Conservation (phyloP, 2,329 filamentous ascomycete genomes). For the Cladosporium colombiae region DNA sequence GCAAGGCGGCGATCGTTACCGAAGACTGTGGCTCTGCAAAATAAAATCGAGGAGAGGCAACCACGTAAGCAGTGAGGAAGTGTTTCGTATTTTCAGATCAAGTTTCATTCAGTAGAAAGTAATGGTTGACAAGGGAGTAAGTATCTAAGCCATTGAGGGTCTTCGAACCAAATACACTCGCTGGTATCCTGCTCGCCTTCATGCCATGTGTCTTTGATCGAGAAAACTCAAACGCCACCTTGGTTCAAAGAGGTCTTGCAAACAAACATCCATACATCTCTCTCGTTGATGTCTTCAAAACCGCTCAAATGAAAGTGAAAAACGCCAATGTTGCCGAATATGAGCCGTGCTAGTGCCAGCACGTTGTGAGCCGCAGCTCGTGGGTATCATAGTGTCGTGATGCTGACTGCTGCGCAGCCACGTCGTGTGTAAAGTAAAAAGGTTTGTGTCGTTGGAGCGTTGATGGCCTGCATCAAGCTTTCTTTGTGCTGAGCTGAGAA, state of each 20-base stretch:
- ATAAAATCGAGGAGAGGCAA: too few species aligned
- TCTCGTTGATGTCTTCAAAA: background rate
- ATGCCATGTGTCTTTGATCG: background rate
- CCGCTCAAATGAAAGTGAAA: background rate
- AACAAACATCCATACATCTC: background rate
- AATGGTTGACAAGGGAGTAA: background rate
- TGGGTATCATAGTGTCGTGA: conserved; percentile 3
- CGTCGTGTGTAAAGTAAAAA: background rate
- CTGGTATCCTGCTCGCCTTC: background rate
- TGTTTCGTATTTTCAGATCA: background rate
- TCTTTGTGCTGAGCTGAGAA: background rate
- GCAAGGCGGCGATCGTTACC: too few species aligned
- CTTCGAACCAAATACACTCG: background rate
- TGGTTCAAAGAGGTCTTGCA: background rate
- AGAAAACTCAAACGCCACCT: background rate
- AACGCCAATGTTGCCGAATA: background rate
- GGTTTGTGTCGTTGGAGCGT: background rate
- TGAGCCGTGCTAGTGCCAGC: background rate
- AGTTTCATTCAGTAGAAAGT: background rate
- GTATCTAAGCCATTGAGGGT: background rate
- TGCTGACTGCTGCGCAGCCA: background rate
- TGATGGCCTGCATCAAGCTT: background rate
- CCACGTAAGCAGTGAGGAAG: background rate
- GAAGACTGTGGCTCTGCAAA: too few species aligned
- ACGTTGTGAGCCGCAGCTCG: background rate